phyloP scores from a whole-genome alignment of 768 basidiomycete species.

The Naganishia randhawae region DNA sequence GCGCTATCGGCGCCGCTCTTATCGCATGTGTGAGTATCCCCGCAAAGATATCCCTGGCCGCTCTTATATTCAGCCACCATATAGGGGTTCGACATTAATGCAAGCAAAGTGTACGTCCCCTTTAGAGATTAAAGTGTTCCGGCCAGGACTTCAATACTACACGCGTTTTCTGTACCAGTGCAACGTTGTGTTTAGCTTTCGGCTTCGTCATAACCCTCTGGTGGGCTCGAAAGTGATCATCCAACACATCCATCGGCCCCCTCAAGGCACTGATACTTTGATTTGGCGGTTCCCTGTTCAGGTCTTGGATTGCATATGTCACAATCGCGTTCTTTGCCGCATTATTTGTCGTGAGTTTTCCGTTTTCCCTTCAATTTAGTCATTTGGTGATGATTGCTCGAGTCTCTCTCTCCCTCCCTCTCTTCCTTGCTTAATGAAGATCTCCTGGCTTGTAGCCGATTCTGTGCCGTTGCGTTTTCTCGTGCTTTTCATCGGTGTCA shows the following conservation, averaged over 20 bases:
- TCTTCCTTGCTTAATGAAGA: constrained; percentile 29
- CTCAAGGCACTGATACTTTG: not conserved
- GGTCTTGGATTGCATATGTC: constrained; percentile 44
- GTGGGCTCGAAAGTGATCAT: constrained; percentile 41
- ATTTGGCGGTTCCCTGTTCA: not conserved
- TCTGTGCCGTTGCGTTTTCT: constrained; percentile 48
- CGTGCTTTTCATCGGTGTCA: constrained; percentile 50
- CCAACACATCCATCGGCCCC: not conserved
- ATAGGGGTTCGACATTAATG: constrained; percentile 49
- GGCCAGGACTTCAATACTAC: not conserved
- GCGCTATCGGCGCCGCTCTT: constrained; percentile 45
- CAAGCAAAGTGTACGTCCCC: constrained; percentile 42
- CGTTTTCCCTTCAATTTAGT: not conserved
- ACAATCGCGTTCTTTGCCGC: constrained; percentile 44
- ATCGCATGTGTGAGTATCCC: constrained; percentile 39
- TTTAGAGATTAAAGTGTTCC: not conserved
- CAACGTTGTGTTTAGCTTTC: constrained; percentile 43
- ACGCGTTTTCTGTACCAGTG: constrained; percentile 19
- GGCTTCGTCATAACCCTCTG: constrained; percentile 48
- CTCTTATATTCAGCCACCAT: constrained; percentile 21
- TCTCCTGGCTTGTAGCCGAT: constrained; percentile 42
- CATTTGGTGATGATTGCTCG: not conserved
- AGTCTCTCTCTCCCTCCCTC: not conserved
- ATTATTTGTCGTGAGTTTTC: constrained; percentile 41
- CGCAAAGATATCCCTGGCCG: not conserved